phyloP scores from a whole-genome alignment of 23 red algal species.

The Cyanidiococcus yangmingshanensis region DNA sequence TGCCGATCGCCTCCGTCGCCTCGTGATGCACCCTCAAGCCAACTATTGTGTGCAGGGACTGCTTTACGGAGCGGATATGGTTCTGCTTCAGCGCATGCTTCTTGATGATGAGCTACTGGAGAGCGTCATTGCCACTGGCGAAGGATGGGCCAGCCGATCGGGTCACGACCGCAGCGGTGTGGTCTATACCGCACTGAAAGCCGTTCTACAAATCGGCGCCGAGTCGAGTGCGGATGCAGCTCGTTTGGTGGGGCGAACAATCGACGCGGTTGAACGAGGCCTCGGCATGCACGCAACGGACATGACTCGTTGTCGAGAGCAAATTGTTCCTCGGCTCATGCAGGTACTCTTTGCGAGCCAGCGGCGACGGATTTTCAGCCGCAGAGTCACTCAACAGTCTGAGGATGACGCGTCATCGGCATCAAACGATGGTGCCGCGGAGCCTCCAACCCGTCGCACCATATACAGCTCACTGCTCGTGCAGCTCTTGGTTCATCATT shows the following conservation, averaged over 20 bases:
- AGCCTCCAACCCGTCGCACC: background rate
- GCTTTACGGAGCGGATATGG: background rate
- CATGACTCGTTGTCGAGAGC: background rate
- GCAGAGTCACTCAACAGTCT: background rate
- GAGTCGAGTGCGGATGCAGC: background rate
- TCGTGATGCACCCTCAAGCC: background rate
- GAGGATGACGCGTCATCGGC: background rate
- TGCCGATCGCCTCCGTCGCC: background rate
- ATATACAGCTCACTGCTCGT: background rate
- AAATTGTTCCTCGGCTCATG: background rate
- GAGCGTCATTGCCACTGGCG: background rate
- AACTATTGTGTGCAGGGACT: background rate
- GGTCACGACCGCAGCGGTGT: background rate
- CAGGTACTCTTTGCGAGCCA: background rate
- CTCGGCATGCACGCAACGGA: background rate
- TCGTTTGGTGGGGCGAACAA: background rate
- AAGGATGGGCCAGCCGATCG: background rate
- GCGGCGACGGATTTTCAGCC: background rate
- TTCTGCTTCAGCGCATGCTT: background rate
- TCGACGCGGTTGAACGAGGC: background rate
- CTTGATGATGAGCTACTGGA: conserved; percentile 1
- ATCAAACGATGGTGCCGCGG: background rate
- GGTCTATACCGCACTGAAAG: background rate
- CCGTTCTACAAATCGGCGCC: background rate
- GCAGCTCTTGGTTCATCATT: background rate